These are phyloP conservation scores for Calendula officinalis DNA, from an alignment of 129 eudicot species.

Conservation along the genomic window DNA sequence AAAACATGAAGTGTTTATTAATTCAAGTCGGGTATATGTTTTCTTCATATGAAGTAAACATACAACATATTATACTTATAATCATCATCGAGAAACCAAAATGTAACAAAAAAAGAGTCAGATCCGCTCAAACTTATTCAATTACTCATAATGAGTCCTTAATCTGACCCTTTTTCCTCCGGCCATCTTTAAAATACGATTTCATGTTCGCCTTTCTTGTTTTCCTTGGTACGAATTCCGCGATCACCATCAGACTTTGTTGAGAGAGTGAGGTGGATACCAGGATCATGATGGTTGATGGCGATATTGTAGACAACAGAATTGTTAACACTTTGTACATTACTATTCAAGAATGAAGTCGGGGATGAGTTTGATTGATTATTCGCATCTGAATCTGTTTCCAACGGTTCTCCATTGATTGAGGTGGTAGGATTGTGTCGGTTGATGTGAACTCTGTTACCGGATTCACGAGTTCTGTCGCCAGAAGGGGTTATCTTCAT, in stretches of 20 bases:
- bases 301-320: conserved; percentile 39
- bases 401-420: conserved; percentile 12
- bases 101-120: neutral
- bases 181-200: conserved; percentile 8
- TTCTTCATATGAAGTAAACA: too few species aligned
- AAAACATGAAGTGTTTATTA: too few species aligned
- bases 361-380: conserved; percentile 12
- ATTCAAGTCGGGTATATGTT: too few species aligned
- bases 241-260: conserved; percentile 28
- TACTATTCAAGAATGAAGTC: conserved; percentile 50
- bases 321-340: conserved; percentile 71
- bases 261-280: conserved; percentile 46
- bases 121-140: conserved; percentile 12
- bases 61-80: too few species aligned
- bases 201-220: conserved; percentile 7
- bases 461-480: conserved; percentile 10
- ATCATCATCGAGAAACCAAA: too few species aligned
- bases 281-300: conserved; percentile 55
- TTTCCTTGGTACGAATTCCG: conserved; percentile 22
- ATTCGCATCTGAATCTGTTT: conserved; percentile 13
- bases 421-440: conserved; percentile 16
- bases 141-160: too few species aligned
- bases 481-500: conserved; percentile 47
- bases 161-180: too few species aligned
- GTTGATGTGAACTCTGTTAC: conserved; percentile 9